Conservation (phyloP, 352 stramenopile genomes). For the Pythium sp. region DNA sequence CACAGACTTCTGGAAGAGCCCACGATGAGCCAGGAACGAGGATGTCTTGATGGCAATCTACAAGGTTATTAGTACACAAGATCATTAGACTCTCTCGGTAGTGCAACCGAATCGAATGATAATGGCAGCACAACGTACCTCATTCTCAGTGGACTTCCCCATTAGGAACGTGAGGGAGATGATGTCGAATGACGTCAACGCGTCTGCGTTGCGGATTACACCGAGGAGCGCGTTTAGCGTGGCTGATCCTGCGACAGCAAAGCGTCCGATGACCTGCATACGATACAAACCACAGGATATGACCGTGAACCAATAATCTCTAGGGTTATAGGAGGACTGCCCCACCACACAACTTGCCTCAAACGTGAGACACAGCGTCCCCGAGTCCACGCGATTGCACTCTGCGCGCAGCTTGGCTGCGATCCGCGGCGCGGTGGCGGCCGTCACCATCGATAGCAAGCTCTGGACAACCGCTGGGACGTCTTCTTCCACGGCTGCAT, state of each 20-base stretch:
- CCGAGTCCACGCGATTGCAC: constrained; percentile 53
- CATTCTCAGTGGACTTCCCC: constrained; percentile 59
- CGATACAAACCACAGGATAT: background rate
- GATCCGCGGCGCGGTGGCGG: constrained; percentile 41
- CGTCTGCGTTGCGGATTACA: constrained; percentile 41
- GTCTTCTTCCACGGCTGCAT: constrained; percentile 74
- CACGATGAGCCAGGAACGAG: constrained; percentile 38
- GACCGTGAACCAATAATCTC: background rate
- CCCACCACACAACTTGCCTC: constrained; percentile 22
- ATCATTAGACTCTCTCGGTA: background rate
- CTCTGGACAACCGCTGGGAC: constrained; percentile 76
- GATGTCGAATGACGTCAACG: constrained; percentile 57
- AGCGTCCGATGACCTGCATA: constrained; percentile 52
- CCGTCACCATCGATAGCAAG: constrained; percentile 68
- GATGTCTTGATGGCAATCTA: constrained; percentile 44
- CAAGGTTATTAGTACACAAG: background rate
- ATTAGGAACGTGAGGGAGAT: constrained; percentile 61
- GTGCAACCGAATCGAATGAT: background rate
- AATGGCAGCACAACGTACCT: constrained; percentile 23
- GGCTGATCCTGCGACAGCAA: constrained; percentile 46
- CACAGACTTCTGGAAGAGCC: constrained; percentile 28
- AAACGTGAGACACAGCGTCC: constrained; percentile 52
- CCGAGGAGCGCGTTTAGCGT: constrained; percentile 46
- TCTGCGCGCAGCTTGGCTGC: constrained; percentile 52
- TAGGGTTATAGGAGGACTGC: background rate